Conservation (phyloP, 2,329 filamentous ascomycete species). For the Phoma sp. region DNA sequence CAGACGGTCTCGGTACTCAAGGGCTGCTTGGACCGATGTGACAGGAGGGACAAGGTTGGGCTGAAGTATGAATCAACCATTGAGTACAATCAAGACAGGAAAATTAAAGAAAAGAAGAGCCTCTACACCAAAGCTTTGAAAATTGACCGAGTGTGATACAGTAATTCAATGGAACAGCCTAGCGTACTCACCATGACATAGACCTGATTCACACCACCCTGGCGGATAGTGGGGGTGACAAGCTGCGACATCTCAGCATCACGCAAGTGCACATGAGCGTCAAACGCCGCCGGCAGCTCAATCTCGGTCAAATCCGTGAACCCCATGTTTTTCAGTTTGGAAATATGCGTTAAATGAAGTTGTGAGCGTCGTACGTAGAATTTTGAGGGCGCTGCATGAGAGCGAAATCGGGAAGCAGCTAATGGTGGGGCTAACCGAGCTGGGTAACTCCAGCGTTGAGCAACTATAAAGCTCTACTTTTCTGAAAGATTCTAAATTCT, state of each 20-base stretch:
- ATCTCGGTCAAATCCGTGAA: conserved; percentile 54
- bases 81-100: neutral
- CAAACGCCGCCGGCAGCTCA: conserved; percentile 58
- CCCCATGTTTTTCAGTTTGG: conserved; percentile 32
- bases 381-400: conserved; percentile 24
- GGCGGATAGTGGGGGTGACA: conserved; percentile 59
- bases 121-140: no score
- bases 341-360: neutral
- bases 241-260: conserved; percentile 61
- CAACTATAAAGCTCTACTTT: no score
- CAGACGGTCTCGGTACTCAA: conserved; percentile 56
- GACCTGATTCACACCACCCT: conserved; percentile 61
- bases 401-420: conserved; percentile 15
- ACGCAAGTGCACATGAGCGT: conserved; percentile 61
- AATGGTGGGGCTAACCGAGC: conserved; percentile 7
- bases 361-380: conserved; percentile 9
- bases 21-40: conserved; percentile 56
- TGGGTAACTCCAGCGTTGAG: neutral
- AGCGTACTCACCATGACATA: conserved; percentile 63
- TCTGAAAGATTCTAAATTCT: no score
- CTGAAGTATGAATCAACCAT: conserved; percentile 33
- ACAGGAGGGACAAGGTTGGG: conserved; percentile 61
- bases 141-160: no score
- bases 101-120: no score
- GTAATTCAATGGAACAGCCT: no score